A percentile compares a stretch with the other conserved stretches of the same genome.
These are phyloP conservation scores for Linnemannia zychae DNA, from an alignment of 192 early-diverging fungal genomes.

Conservation along the genomic window DNA sequence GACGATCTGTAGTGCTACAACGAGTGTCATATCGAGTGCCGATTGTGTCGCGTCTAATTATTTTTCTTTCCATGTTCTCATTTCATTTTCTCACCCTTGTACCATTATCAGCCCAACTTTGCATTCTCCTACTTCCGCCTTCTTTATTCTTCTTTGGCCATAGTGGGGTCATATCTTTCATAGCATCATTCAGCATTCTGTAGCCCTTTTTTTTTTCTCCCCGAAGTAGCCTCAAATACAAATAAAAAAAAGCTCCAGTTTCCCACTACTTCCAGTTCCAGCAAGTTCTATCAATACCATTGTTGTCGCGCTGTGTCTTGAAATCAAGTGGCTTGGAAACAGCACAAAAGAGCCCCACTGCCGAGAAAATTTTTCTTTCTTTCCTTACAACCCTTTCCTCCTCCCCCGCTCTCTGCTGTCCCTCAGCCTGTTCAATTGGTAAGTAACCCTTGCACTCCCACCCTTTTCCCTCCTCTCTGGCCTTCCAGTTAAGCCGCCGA, in stretches of 20 bases:
- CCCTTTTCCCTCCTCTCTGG: not conserved
- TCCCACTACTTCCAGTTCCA: not conserved
- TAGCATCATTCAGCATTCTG: not conserved
- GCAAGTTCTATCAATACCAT: not conserved
- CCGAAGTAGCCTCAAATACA: not conserved
- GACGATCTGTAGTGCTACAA: slow-evolving; percentile 34
- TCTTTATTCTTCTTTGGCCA: not conserved
- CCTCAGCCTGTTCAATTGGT: not conserved
- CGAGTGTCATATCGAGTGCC: not conserved
- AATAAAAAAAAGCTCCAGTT: not conserved
- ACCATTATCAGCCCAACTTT: not conserved
- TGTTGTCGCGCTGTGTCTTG: not conserved
- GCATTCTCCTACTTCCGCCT: not conserved
- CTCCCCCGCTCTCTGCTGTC: not conserved
- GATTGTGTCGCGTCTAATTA: not conserved
- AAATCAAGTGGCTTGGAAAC: not conserved
- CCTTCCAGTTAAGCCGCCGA: too few species aligned
- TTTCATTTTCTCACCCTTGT: not conserved
- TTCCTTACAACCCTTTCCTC: not conserved
- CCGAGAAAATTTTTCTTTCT: not conserved
- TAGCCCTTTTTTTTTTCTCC: not conserved
- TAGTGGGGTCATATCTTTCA: not conserved
- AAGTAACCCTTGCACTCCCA: not conserved
- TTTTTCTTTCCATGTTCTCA: not conserved
- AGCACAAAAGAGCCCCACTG: not conserved